Evolutionary conservation across 2,329 filamentous ascomycete genomes (phyloP).

Genomic region (Talaromyces islandicus): DNA sequence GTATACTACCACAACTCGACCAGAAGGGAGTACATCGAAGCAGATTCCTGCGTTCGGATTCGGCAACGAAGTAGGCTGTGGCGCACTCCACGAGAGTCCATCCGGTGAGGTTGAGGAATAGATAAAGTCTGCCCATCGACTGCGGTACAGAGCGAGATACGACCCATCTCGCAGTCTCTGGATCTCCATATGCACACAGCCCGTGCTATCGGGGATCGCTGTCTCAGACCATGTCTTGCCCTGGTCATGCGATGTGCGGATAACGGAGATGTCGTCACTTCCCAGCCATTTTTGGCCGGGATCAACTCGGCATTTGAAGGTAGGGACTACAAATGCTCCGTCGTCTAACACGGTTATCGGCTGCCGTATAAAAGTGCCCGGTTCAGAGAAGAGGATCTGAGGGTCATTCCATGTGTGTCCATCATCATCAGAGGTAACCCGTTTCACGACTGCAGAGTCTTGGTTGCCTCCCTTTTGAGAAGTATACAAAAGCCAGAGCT

Average conservation of each 20-base stretch:
- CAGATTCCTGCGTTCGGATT: constrained; percentile 43
- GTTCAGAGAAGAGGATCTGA: constrained; percentile 25
- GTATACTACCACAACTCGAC: constrained; percentile 33
- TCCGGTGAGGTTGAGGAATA: constrained; percentile 37
- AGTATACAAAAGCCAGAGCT: constrained; percentile 41
- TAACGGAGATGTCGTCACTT: constrained; percentile 38
- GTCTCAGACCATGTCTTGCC: constrained; percentile 38
- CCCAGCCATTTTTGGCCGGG: constrained; percentile 40
- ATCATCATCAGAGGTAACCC: constrained; percentile 29
- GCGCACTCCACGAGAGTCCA: constrained; percentile 34
- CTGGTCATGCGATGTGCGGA: constrained; percentile 32
- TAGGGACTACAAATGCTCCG: constrained; percentile 38
- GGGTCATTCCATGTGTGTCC: constrained; percentile 32
- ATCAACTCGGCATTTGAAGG: constrained; percentile 39
- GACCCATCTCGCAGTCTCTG: constrained; percentile 19
- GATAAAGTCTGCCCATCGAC: constrained; percentile 41
- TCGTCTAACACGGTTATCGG: constrained; percentile 33
- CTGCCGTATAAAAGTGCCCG: constrained; percentile 39
- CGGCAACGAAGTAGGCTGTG: constrained; percentile 30
- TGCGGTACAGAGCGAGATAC: constrained; percentile 38
- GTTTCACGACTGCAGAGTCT: constrained; percentile 36
- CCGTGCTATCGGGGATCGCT: constrained; percentile 30
- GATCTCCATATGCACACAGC: constrained; percentile 43
- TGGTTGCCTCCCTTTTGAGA: constrained; percentile 42
- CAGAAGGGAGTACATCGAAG: constrained; percentile 32